Percentiles rank a stretch among this genome's conserved stretches.
Conservation (phyloP, 768 basidiomycete genomes). For the Suillus plorans region DNA sequence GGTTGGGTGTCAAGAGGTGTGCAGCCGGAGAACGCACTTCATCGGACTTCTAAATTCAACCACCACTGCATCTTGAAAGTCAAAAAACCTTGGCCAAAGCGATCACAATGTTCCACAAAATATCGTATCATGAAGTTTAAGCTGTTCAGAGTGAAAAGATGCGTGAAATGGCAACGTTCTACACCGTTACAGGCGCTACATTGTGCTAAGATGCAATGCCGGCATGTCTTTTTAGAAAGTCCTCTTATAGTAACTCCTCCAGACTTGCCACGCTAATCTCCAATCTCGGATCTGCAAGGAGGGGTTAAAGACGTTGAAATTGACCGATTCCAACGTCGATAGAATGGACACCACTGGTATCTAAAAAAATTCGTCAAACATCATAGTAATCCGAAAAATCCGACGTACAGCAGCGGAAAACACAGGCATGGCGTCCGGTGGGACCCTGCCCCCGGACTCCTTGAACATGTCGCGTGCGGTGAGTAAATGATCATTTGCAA, state of each 20-base stretch:
- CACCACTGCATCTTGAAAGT: slow-evolving; percentile 13
- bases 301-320: slow-evolving; percentile 73
- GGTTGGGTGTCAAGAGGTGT: slow-evolving; percentile 34
- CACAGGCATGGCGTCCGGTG: slow-evolving; percentile 61
- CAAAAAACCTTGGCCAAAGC: neutral
- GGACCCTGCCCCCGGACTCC: slow-evolving; percentile 52
- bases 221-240: slow-evolving; percentile 31
- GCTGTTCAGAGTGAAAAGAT: neutral
- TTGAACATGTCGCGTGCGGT: slow-evolving; percentile 73
- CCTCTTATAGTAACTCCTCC: slow-evolving; percentile 50
- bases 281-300: slow-evolving; percentile 68
- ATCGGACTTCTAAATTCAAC: slow-evolving; percentile 38
- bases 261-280: slow-evolving; percentile 75
- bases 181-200: slow-evolving; percentile 6
- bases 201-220: slow-evolving; percentile 22
- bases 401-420: slow-evolving; percentile 69
- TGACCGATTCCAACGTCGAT: slow-evolving; percentile 58
- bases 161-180: slow-evolving; percentile 4
- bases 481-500: slow-evolving; percentile 77
- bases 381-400: slow-evolving; percentile 7
- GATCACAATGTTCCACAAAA: neutral
- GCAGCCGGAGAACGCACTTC: slow-evolving; percentile 28
- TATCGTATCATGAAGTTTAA: slow-evolving; percentile 2
- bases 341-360: slow-evolving; percentile 69
- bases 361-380: slow-evolving; percentile 35